phyloP scores from a whole-genome alignment of 129 eudicot genomes.

The Tagetes erecta region DNA sequence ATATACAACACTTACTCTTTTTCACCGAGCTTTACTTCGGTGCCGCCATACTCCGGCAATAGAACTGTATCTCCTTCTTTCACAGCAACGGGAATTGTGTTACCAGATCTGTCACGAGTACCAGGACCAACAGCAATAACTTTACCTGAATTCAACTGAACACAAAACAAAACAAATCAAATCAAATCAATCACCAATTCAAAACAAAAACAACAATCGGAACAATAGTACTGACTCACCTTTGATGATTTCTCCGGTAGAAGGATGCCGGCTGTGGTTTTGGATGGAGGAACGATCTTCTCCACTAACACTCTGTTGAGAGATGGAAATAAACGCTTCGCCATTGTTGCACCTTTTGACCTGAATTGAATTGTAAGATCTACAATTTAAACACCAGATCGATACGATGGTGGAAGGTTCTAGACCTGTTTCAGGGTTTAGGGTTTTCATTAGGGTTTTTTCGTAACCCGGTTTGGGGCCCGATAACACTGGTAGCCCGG shows the following conservation, averaged over 20 bases:
- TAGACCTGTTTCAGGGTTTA: conserved; percentile 43
- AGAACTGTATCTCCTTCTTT: conserved; percentile 95
- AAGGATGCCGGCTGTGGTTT: conserved; percentile 85
- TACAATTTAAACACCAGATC: conserved; percentile 10
- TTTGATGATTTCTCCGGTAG: conserved; percentile 80
- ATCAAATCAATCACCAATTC: neutral
- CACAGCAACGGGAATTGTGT: conserved; percentile 55
- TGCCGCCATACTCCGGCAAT: conserved; percentile 90
- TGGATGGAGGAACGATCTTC: conserved; percentile 72
- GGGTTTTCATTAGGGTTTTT: conserved; percentile 42
- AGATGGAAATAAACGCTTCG: conserved; percentile 77
- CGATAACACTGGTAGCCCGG: conserved; percentile 6
- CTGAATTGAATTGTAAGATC: neutral
- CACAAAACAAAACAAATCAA: conserved; percentile 4
- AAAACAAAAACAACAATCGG: neutral
- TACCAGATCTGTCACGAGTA: conserved; percentile 47
- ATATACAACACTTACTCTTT: conserved; percentile 52
- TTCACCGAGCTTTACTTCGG: conserved; percentile 79
- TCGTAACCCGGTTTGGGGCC: conserved; percentile 2
- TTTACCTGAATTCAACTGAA: conserved; percentile 82
- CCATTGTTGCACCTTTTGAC: conserved; percentile 42
- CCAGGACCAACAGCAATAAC: conserved; percentile 94
- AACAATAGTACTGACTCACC: conserved; percentile 29
- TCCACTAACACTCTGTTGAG: conserved; percentile 88
- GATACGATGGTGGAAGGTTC: conserved; percentile 48